These are phyloP conservation scores for Ilyonectria sp. DNA, from an alignment of 2,329 filamentous ascomycete species.

Conservation along the genomic window DNA sequence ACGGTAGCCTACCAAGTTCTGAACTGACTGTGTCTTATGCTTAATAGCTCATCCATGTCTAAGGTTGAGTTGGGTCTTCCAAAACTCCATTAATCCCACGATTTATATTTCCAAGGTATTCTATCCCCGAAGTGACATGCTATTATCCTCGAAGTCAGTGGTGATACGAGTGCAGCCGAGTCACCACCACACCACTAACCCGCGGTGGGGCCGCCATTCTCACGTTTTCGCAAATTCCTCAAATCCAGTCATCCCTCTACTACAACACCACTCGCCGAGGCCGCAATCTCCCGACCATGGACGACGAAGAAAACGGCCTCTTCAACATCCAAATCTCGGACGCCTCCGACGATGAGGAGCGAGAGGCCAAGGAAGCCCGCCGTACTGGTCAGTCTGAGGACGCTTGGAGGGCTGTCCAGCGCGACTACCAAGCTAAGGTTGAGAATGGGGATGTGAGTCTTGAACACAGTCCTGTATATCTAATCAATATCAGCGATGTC, in stretches of 20 bases:
- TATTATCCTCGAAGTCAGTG: not conserved
- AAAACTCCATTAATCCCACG: no score
- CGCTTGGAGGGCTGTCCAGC: conserved; percentile 63
- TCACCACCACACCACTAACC: not conserved
- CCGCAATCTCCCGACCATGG: conserved; percentile 40
- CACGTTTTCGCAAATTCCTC: conserved; percentile 16
- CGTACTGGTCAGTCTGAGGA: conserved; percentile 65
- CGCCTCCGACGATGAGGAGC: conserved; percentile 54
- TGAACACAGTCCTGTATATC: not conserved
- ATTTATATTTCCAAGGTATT: no score
- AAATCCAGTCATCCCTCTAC: conserved; percentile 6
- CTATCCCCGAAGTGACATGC: not conserved
- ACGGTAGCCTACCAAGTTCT: not conserved
- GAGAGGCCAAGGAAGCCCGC: conserved; percentile 48
- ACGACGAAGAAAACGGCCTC: conserved; percentile 49
- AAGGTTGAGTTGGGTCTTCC: not conserved
- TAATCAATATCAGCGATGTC: not conserved
- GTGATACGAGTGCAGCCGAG: not conserved
- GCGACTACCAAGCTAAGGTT: conserved; percentile 62
- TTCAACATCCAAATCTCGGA: conserved; percentile 53
- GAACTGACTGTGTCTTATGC: not conserved
- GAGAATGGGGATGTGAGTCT: conserved; percentile 69
- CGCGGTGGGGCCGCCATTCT: conserved; percentile 11
- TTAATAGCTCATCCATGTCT: not conserved
- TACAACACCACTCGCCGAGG: conserved; percentile 23